These are phyloP conservation scores for Phytopythium boreale DNA, from an alignment of 352 stramenopile species.

Conservation along the genomic window DNA sequence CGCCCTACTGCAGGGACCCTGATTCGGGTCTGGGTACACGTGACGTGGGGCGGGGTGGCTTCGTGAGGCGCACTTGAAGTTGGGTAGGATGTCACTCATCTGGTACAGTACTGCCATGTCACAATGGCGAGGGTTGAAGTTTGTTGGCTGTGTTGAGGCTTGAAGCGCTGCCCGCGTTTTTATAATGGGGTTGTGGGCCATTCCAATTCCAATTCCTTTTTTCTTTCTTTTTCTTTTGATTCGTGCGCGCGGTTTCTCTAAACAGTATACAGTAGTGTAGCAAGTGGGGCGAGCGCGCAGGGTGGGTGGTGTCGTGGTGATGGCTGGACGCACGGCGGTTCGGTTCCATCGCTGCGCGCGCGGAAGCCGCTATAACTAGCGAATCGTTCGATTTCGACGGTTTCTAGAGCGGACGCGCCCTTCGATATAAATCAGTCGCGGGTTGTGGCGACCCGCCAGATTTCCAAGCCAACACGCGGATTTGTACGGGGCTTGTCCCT, in stretches of 20 bases:
- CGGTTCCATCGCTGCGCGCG: too few relatives aligned
- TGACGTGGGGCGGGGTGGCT: too few relatives aligned
- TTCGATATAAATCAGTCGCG: slow-evolving; percentile 2
- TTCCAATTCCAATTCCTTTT: background rate
- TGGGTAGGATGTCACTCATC: background rate
- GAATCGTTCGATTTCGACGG: background rate
- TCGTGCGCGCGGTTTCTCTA: background rate
- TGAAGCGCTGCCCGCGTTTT: background rate
- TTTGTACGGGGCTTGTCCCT: too few relatives aligned
- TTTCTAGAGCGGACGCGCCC: too few relatives aligned
- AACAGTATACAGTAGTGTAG: background rate
- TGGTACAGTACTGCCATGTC: background rate
- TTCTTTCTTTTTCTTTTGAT: background rate
- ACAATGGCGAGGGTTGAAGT: background rate
- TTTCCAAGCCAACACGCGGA: background rate
- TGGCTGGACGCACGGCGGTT: background rate
- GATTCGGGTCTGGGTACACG: too few relatives aligned
- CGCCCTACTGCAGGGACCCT: too few relatives aligned
- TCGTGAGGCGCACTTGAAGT: background rate
- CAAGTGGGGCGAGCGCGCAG: too few relatives aligned
- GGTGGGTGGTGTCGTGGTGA: background rate
- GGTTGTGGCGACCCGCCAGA: too few relatives aligned
- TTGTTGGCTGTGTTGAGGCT: background rate
- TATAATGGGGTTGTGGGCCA: background rate
- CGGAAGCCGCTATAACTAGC: background rate